A percentile compares a stretch with the other conserved stretches of the same genome.
Conservation (phyloP, 768 basidiomycete species). For the Mycena haematopus region DNA sequence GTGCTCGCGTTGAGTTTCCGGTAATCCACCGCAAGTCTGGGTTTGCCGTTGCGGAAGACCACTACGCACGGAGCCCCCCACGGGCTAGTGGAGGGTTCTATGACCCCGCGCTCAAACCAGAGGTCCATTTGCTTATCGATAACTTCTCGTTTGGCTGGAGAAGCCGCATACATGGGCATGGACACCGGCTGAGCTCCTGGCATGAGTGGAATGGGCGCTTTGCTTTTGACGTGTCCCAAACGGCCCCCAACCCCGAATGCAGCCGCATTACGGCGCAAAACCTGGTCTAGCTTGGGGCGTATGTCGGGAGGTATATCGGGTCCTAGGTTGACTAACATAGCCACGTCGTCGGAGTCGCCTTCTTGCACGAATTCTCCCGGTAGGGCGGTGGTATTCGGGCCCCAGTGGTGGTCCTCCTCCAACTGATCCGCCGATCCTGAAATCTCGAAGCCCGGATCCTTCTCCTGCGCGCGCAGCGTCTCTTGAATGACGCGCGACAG, state of each 20-base stretch:
- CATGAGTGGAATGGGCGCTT: background rate
- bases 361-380: background rate
- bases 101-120: background rate
- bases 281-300: background rate
- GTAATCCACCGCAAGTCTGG: background rate
- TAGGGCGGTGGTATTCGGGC: background rate
- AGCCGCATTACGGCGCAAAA: background rate
- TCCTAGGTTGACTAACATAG: background rate
- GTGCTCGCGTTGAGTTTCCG: background rate
- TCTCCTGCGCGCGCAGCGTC: background rate
- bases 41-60: background rate
- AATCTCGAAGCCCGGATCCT: too few species aligned
- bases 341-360: background rate
- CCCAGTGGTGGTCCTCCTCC: background rate
- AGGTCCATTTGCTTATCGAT: background rate
- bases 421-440: conserved; percentile 18
- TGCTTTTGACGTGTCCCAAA: background rate
- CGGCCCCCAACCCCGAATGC: background rate
- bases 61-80: background rate
- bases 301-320: background rate
- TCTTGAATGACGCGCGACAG: background rate
- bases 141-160: background rate
- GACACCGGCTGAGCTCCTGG: background rate
- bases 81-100: background rate
- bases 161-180: background rate